Evolutionary conservation across 306 rosid genomes (phyloP).

Genomic region (Sophora flavescens): DNA sequence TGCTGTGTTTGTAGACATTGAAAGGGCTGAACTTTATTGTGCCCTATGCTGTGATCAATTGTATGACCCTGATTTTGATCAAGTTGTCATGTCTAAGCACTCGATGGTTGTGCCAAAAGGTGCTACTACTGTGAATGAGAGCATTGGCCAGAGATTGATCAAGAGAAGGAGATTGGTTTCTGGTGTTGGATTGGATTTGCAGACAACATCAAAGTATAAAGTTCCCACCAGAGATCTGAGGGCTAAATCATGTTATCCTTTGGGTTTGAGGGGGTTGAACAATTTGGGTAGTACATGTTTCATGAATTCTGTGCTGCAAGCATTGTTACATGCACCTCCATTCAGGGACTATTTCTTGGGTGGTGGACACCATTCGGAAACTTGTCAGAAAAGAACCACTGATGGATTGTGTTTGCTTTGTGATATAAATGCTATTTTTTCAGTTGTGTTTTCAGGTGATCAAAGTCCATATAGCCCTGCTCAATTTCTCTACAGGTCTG

Average conservation of each 20-base stretch:
- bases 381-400: constrained; percentile 60
- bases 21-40: constrained; percentile 92
- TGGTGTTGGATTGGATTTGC: constrained; percentile 57
- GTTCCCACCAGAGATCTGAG: constrained; percentile 58
- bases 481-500: constrained; percentile 87
- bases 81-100: constrained; percentile 76
- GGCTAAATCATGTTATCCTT: constrained; percentile 82
- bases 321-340: constrained; percentile 77
- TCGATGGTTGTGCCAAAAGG: constrained; percentile 46
- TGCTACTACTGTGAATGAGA: constrained; percentile 50
- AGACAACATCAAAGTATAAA: constrained; percentile 52
- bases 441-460: constrained; percentile 78
- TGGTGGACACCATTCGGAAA: constrained; percentile 67
- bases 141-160: constrained; percentile 79
- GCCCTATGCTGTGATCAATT: constrained; percentile 81
- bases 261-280: constrained; percentile 91
- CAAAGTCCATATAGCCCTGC: constrained; percentile 89
- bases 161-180: constrained; percentile 77
- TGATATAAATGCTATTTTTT: constrained; percentile 73
- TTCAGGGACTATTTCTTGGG: constrained; percentile 78
- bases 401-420: constrained; percentile 77
- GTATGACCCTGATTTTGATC: constrained; percentile 91
- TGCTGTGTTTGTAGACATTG: constrained; percentile 71
- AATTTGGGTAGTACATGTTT: constrained; percentile 87
- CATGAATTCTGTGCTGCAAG: constrained; percentile 94